Base-by-base conservation (phyloP, 139 green algal species). In the Volvox reticuliferus region DNA sequence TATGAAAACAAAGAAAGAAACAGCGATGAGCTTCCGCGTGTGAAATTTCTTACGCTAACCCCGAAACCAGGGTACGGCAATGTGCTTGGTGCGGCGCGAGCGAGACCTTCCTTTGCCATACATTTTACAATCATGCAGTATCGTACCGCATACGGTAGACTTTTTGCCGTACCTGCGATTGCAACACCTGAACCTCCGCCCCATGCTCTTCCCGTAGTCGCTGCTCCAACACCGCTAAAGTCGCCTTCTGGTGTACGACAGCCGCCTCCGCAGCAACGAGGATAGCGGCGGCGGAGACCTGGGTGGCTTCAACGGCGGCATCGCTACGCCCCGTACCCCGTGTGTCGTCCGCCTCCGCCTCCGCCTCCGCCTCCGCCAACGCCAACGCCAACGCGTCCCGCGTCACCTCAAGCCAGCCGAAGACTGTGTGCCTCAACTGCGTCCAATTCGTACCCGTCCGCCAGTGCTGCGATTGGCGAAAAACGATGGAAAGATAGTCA, bases 101-200 rank as follows among this genome's bases (percentile, higher is more conserved):
- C 24, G 28, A n/a, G 16, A 30, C 67, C 14, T 75, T 75, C 22
- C n/a, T n/a, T n/a, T n/a, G n/a, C n/a, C 22, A 75, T 75, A 26
- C 67, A 75, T 75, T 28, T 5, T 75, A 75, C n/a, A n/a, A n/a
- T n/a, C n/a, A n/a, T n/a, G n/a, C n/a, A n/a, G n/a, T 32, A 12
- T 75, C 67, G 67, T 75, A 36, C 73, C 76, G 5, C 9, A 9
- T 55, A 55, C 44, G n/a, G n/a, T 55, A 55, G 5, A 55, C 44
- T 55, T 14, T 14, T 5, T 55, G 61, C 44, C 50, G 21, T 44
- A 90, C 86, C 86, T 90, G 50, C 20, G 73, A 33, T 32, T 76
- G 71, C 71, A 90, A 75, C 30, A 0, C 44, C 50, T 30, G 71
- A 73, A 84, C 86, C 86, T 90, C 86, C 6, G 30, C 30, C 19